phyloP scores from a whole-genome alignment of 2,329 filamentous ascomycete genomes.

The Aspergillus aculeatinus region DNA sequence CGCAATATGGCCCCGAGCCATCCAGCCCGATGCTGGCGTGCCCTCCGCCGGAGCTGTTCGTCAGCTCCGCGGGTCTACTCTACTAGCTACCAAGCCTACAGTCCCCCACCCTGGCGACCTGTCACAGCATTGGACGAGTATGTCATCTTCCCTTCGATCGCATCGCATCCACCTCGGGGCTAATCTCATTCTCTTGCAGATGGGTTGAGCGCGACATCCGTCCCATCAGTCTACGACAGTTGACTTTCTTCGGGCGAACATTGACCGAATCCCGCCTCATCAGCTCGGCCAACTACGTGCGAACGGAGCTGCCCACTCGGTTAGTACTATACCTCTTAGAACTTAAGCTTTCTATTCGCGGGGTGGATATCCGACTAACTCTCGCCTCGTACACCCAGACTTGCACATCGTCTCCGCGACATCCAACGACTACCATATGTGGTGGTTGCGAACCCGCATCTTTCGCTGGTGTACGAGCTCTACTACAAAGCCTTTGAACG shows the following conservation, averaged over 20 bases:
- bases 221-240: slow-evolving; percentile 92
- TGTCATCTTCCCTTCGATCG: background rate
- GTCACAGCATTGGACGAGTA: slow-evolving; percentile 62
- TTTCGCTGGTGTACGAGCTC: slow-evolving; percentile 91
- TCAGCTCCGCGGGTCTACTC: slow-evolving; percentile 29
- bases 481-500: slow-evolving; percentile 97
- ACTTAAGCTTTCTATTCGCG: background rate
- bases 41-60: slow-evolving; percentile 24
- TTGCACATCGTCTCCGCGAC: slow-evolving; percentile 91
- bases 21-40: slow-evolving; percentile 34
- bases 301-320: slow-evolving; percentile 87
- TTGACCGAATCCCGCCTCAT: slow-evolving; percentile 86
- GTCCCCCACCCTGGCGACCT: slow-evolving; percentile 58
- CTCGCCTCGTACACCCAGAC: slow-evolving; percentile 48
- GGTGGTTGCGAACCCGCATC: slow-evolving; percentile 91
- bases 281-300: slow-evolving; percentile 95
- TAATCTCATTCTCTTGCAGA: slow-evolving; percentile 49
- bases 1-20: slow-evolving; percentile 37
- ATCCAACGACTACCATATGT: slow-evolving; percentile 96
- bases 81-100: slow-evolving; percentile 25
- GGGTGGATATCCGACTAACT: slow-evolving; percentile 3
- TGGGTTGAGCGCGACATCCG: slow-evolving; percentile 91
- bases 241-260: slow-evolving; percentile 95
- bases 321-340: slow-evolving; percentile 35
- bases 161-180: background rate